Base-by-base conservation (phyloP, 495 filamentous ascomycete genomes). In the Neurospora discreta region DNA sequence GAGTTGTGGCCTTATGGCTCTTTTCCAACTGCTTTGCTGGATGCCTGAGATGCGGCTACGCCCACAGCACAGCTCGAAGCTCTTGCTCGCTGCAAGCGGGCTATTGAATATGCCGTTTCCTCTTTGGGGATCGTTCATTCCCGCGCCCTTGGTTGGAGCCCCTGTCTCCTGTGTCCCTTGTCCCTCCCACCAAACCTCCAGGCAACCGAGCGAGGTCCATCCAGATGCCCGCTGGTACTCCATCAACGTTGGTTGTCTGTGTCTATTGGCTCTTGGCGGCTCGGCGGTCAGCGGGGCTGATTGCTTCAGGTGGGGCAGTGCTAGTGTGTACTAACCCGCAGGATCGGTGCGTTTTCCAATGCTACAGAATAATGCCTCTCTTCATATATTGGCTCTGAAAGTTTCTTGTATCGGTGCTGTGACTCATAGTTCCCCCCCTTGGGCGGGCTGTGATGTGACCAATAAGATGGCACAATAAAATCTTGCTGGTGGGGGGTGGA, bases 391-490 rank as follows among this genome's bases (percentile, higher is more conserved):
- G 8, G 5, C 16, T 30, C 5, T 16, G 11, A 1, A 0, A 11
- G 1, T 60, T 60, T 30, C 52, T 30, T 33, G 15, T 70, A 39
- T 39, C 38, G 18, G 44, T 40, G 30, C 69, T 77, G 74, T 78
- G 78, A 80, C 74, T 78, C 77, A 78, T 71, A 78, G 72, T 73
- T 77, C 65, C 75, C 74, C 75, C 74, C 42, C 74, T 78, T 79
- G 70, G 77, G 77, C 71, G 77, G 76, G 70, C 76, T 71, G 75
- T 65, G 8, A 6, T 18, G 3, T 20, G 30, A 23, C 75, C 75
- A 76, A 76, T 76, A 73, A 72, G 10, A 65, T 2, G n/a, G 1
- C 68, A 26, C 15, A 60, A 10, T 23, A 39, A 44, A 67, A 43
- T 44, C 68, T 18, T 16, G 42, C 68, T 41, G 60, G 69, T 70